Base-by-base conservation (phyloP, 495 filamentous ascomycete genomes). In the Sphaerosporella brunnea region DNA sequence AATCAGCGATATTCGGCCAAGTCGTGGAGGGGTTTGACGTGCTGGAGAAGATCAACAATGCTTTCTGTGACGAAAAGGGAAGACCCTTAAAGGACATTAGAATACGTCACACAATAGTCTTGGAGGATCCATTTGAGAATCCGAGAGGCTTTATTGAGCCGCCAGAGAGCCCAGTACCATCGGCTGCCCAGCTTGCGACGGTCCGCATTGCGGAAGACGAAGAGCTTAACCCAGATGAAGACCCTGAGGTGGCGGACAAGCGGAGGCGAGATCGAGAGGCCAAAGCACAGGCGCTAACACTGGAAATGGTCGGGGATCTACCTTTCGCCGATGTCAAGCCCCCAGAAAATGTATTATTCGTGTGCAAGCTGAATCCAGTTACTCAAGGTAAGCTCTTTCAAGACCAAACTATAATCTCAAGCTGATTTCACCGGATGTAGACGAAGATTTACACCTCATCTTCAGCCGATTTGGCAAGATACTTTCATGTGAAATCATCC, bases 241-340 rank as follows among this genome's bases (percentile, higher is more conserved):
- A 84, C 36, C 81, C 85, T 40, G 81, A 82, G 48, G 71, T 74
- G 20, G 70, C 82, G 42, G 90, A 95, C 60, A 81, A 76, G 61
- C 67, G 74, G 42, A 77, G 88, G 23, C 77, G 84, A 30, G 87
- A 95, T 59, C 75, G 87, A 23, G 90, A 97, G 60, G 92, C 92
- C 1, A 76, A 84, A 49, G 90, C 90, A 2, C 90, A 96, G 61
- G 90, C 90, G 1, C 63, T 97, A 52, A 97, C 90, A 0, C 69
- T 97, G 35, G 90, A 97, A 62, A 94, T 97, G 80, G 86, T 97
- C 62, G 90, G 90, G 19, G 90, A 97, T 64, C 71, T 97, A 48
- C 92, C 90, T 9, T 97, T 94, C 61, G 90, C 90, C 47, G 90
- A 96, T 65, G 88, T 97, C 62, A 94, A 92, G 51, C 90, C 90